These are phyloP conservation scores for Cryptosporidium felis DNA, from an alignment of 169 alveolate species.

Conservation along the genomic window DNA sequence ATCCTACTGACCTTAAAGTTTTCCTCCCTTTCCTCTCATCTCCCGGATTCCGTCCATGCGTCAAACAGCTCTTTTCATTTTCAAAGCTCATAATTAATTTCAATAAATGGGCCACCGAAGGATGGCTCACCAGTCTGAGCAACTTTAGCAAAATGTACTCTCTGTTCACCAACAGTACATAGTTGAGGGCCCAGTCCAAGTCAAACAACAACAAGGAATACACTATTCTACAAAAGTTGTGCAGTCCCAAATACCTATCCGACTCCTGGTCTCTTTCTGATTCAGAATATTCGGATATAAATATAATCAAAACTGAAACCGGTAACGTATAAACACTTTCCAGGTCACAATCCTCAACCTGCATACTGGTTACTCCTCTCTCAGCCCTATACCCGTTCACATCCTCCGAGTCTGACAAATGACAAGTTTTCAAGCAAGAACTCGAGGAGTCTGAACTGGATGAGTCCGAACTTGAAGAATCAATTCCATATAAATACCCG, in stretches of 20 bases:
- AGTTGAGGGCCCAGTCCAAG: conserved; percentile 37
- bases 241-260: not conserved
- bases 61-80: no score
- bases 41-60: no score
- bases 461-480: not conserved
- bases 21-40: no score
- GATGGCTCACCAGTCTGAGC: not conserved
- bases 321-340: conserved; percentile 18
- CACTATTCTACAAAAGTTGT: conserved; percentile 21
- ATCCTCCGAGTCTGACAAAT: no score
- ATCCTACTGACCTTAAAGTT: no score
- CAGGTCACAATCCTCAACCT: not conserved
- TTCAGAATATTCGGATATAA: not conserved
- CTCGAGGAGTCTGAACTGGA: not conserved
- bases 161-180: not conserved
- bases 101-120: conserved; percentile 35
- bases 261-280: not conserved
- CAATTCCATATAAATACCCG: not conserved
- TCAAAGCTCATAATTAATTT: not conserved
- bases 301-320: conserved; percentile 24
- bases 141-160: not conserved
- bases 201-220: conserved; percentile 23
- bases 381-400: not conserved
- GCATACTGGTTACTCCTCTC: not conserved
- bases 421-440: no score